Evolutionary conservation across 148 eudicot species (phyloP).

Genomic region (Nyssa sinensis): DNA sequence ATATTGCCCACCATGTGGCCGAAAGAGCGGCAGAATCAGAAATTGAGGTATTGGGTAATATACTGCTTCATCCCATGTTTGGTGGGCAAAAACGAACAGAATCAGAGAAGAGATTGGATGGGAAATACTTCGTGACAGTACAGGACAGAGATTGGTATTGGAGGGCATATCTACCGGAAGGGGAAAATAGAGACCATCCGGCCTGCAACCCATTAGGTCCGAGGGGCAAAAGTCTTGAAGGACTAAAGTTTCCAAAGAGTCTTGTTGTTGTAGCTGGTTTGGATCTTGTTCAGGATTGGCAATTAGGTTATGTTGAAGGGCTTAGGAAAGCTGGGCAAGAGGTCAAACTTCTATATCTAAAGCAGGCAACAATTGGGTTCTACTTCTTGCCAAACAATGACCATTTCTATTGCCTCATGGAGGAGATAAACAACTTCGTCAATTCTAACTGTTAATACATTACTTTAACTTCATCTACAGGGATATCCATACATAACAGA

Average conservation of each 20-base stretch:
- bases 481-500: constrained; percentile 17
- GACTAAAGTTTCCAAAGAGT: constrained; percentile 51
- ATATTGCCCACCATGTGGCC: constrained; percentile 82
- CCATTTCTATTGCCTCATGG: constrained; percentile 61
- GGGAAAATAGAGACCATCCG: constrained; percentile 81
- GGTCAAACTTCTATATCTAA: constrained; percentile 49
- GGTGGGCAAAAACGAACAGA: constrained; percentile 66
- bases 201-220: constrained; percentile 88
- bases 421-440: constrained; percentile 60
- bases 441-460: constrained; percentile 40
- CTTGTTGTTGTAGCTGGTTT: constrained; percentile 72
- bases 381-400: constrained; percentile 86
- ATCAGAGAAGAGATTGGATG: constrained; percentile 62
- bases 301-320: constrained; percentile 67
- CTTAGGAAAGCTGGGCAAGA: constrained; percentile 45
- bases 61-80: constrained; percentile 68
- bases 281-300: constrained; percentile 87
- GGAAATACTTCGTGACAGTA: constrained; percentile 67
- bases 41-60: constrained; percentile 58
- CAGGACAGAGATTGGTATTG: constrained; percentile 93
- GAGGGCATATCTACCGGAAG: constrained; percentile 76
- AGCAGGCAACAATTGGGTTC: constrained; percentile 83
- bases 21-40: constrained; percentile 58
- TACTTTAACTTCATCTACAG: constrained; percentile 18
- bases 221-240: constrained; percentile 32